Evolutionary conservation across 2,329 filamentous ascomycete genomes (phyloP).

Genomic region (Aspergillus floridensis): DNA sequence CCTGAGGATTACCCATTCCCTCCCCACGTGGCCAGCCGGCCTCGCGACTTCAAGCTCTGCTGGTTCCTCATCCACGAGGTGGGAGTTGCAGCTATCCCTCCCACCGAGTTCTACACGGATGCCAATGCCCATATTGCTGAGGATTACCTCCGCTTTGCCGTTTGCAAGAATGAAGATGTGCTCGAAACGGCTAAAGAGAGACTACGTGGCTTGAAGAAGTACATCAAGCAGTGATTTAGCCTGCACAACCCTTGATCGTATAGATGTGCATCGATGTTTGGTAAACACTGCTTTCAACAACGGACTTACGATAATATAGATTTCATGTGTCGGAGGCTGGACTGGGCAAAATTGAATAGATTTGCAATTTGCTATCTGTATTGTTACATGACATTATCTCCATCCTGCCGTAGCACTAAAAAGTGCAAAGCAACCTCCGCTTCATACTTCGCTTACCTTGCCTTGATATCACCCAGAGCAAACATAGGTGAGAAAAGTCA

Average conservation of each 20-base stretch:
- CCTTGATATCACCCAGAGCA: neutral
- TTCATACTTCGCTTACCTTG: neutral
- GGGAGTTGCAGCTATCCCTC: conserved; percentile 91
- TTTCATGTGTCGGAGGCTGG: neutral
- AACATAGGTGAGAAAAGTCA: neutral
- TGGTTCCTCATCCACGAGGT: conserved; percentile 98
- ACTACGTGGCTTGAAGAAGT: conserved; percentile 69
- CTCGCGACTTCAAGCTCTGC: conserved; percentile 87
- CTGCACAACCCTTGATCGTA: neutral
- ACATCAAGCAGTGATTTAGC: conserved; percentile 49
- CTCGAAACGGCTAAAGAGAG: conserved; percentile 75
- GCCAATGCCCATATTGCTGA: conserved; percentile 79
- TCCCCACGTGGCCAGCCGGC: conserved; percentile 77
- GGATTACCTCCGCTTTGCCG: conserved; percentile 90
- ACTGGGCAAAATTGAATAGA: neutral
- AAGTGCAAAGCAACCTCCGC: neutral
- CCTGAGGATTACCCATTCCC: conserved; percentile 86
- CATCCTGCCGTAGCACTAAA: neutral
- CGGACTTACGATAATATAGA: neutral
- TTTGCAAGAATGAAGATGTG: conserved; percentile 91
- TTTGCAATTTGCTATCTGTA: neutral
- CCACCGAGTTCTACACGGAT: conserved; percentile 94
- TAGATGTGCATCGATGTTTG: neutral
- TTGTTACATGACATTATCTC: neutral
- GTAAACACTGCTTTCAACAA: neutral